These are phyloP conservation scores for Aspergillus udagawae DNA, from an alignment of 2,329 filamentous ascomycete genomes.

Conservation along the genomic window DNA sequence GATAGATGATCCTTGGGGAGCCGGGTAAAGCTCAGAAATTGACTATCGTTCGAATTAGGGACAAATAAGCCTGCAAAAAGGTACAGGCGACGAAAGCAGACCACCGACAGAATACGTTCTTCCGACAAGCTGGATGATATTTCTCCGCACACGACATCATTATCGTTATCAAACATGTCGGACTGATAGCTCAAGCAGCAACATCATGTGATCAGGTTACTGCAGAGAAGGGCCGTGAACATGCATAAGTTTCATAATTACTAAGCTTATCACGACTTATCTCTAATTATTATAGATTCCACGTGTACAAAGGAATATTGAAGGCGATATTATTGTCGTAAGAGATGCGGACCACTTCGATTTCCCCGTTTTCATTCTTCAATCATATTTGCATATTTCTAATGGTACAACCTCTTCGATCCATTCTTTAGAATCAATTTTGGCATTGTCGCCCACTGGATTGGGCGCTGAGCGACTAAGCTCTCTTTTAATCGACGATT, in stretches of 20 bases:
- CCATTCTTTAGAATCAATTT: not conserved
- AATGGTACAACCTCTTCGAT: not conserved
- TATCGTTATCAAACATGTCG: too few relatives aligned
- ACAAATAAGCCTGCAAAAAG: not conserved
- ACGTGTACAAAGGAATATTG: not conserved
- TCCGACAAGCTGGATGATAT: too few relatives aligned
- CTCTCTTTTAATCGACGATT: not conserved
- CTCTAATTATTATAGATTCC: not conserved
- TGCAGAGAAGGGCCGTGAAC: too few relatives aligned
- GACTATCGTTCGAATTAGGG: too few relatives aligned
- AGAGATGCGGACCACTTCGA: not conserved
- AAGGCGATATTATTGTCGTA: not conserved
- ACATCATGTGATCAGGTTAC: too few relatives aligned
- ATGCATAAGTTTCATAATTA: not conserved
- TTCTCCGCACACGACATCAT: not conserved
- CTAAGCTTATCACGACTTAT: not conserved
- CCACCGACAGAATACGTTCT: too few relatives aligned
- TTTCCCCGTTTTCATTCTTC: not conserved
- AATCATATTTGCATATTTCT: not conserved
- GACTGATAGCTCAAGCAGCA: too few relatives aligned
- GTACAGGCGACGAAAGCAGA: not conserved
- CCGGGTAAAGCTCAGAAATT: not conserved
- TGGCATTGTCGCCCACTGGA: not conserved
- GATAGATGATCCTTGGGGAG: not conserved
- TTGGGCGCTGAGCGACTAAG: not conserved